A percentile compares a stretch with the other conserved stretches of the same genome.
Evolutionary conservation across 2,329 filamentous ascomycete species (phyloP).

Genomic region (Colletotrichum sp.): DNA sequence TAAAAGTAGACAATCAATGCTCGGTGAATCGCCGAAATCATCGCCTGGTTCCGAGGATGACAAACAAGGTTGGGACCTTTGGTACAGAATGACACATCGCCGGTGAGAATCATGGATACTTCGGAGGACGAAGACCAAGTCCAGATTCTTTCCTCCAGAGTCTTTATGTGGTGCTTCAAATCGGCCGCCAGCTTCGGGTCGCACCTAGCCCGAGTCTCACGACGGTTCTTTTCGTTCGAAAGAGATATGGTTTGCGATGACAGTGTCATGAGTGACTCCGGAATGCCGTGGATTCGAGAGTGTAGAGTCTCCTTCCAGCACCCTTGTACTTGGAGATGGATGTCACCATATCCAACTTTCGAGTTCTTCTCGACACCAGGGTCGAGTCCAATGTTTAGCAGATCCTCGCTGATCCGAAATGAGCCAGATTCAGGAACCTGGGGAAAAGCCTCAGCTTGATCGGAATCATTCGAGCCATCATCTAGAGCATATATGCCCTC

Average conservation of each 20-base stretch:
- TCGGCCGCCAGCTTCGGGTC: conserved; percentile 28
- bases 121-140: conserved; percentile 24
- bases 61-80: background rate
- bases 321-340: conserved; percentile 44
- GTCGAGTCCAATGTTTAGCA: conserved; percentile 23
- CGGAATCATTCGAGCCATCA: background rate
- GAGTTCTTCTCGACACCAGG: conserved; percentile 30
- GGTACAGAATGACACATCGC: background rate
- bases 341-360: conserved; percentile 45
- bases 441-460: background rate
- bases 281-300: conserved; percentile 47
- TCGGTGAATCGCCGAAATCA: conserved; percentile 43
- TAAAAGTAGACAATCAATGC: conserved; percentile 50
- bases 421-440: background rate
- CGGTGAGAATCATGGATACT: background rate
- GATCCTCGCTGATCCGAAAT: conserved; percentile 30
- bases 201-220: conserved; percentile 24
- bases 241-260: conserved; percentile 45
- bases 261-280: conserved; percentile 42
- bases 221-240: conserved; percentile 41
- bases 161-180: conserved; percentile 30
- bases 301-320: conserved; percentile 44
- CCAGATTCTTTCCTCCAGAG: conserved; percentile 34
- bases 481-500: conserved; percentile 34
- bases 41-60: conserved; percentile 26